These are phyloP conservation scores for Chlamydomonas reinhardtii DNA, from an alignment of 163 green algal genomes.

Conservation along the genomic window DNA sequence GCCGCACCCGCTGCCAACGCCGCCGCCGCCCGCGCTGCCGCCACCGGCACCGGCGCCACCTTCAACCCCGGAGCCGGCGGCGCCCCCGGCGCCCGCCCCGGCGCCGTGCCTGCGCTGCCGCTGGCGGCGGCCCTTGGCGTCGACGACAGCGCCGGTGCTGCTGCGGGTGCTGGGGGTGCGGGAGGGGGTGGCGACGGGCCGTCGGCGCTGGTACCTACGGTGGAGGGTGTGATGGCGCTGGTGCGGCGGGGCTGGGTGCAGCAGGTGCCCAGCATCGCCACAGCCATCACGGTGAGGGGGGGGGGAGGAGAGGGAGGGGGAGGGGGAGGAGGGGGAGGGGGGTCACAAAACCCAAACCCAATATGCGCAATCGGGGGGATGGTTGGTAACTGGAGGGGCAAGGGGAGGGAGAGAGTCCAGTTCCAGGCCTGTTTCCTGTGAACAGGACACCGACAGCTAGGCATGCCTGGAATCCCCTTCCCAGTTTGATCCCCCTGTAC, in stretches of 20 bases:
- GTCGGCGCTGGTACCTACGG: not conserved
- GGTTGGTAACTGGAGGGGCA: too few species aligned
- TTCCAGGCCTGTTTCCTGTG: too few species aligned
- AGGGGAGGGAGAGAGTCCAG: too few species aligned
- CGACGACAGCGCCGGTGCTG: not conserved
- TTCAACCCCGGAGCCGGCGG: not conserved
- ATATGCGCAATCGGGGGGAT: too few species aligned
- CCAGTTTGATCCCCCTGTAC: too few species aligned
- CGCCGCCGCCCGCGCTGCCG: not conserved
- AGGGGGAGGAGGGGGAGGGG: not conserved
- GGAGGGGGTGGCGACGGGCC: not conserved
- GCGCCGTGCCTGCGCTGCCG: not conserved
- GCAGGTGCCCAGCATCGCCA: not conserved
- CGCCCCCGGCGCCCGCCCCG: not conserved
- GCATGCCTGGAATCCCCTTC: too few species aligned
- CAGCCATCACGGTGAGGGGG: constrained; percentile 14
- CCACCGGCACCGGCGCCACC: too few species aligned
- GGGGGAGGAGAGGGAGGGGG: not conserved
- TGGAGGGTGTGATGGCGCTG: constrained; percentile 8
- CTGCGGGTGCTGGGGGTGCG: not conserved
- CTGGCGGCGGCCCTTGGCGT: not conserved
- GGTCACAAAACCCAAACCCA: too few species aligned
- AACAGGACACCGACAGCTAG: too few species aligned
- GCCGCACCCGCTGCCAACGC: not conserved
- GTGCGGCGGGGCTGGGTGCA: constrained; percentile 15